These are phyloP conservation scores for Xylaria palmicola DNA, from an alignment of 495 filamentous ascomycete species.

Conservation along the genomic window DNA sequence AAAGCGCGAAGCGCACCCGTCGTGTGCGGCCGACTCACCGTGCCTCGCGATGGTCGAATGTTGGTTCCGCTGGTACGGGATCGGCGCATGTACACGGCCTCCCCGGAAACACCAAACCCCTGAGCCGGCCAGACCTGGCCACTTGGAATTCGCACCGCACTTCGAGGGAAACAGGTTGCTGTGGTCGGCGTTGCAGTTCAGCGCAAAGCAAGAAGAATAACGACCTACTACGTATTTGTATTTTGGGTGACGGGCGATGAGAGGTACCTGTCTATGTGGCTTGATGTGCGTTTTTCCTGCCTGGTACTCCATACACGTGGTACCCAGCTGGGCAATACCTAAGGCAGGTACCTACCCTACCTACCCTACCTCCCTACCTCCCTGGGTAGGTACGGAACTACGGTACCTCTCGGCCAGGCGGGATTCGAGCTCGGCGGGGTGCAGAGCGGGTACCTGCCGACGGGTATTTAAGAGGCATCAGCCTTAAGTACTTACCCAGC, in stretches of 20 bases:
- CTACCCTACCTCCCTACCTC: neutral
- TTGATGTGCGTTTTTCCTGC: conserved; percentile 7
- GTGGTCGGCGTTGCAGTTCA: neutral
- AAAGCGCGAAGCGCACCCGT: neutral
- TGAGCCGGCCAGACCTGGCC: neutral
- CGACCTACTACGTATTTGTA: too few species aligned
- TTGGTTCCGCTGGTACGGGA: neutral
- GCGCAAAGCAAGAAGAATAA: neutral
- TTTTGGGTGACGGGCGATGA: neutral
- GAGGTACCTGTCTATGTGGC: conserved; percentile 11
- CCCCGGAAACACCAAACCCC: neutral
- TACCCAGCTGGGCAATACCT: neutral
- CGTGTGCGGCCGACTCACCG: neutral
- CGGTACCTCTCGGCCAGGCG: neutral
- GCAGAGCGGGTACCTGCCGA: conserved; percentile 18
- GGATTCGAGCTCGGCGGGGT: neutral
- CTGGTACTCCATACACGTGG: neutral
- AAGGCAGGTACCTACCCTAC: neutral
- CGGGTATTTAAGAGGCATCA: conserved; percentile 5
- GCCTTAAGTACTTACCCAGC: too few species aligned
- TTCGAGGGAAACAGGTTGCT: neutral
- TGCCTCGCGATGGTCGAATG: neutral
- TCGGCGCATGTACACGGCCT: conserved; percentile 4
- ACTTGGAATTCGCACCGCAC: neutral
- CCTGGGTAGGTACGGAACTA: neutral